A percentile compares a stretch with the other conserved stretches of the same genome.
Conservation (phyloP, 805 yeast species). For the Candida silvatica region DNA sequence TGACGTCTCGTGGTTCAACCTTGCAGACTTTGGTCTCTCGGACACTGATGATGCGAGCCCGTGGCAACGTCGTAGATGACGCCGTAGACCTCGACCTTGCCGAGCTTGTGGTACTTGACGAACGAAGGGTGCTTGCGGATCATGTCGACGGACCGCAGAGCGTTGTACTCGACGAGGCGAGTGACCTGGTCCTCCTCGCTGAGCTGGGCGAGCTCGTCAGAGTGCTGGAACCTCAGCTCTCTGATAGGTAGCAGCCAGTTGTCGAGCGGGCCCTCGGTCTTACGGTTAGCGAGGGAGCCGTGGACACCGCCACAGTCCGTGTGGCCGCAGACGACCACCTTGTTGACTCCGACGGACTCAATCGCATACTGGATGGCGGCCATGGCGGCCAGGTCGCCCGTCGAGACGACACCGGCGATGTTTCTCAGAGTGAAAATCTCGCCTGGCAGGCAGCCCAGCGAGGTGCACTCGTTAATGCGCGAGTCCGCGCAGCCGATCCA, state of each 20-base stretch:
- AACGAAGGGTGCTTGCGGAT: conserved; percentile 62
- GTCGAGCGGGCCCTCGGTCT: conserved; percentile 61
- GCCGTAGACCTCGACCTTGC: conserved; percentile 73
- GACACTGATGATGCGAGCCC: conserved; percentile 40
- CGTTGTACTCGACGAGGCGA: conserved; percentile 67
- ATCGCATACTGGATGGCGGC: conserved; percentile 85
- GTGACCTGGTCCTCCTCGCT: conserved; percentile 46
- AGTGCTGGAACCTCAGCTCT: conserved; percentile 57
- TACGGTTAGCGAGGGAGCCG: conserved; percentile 62
- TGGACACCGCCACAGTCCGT: conserved; percentile 92
- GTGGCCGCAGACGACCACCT: conserved; percentile 86
- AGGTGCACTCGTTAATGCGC: conserved; percentile 72
- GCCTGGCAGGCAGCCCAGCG: conserved; percentile 76
- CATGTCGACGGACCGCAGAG: conserved; percentile 60
- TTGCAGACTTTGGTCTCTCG: conserved; percentile 1
- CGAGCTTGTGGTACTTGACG: conserved; percentile 49
- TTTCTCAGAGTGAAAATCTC: conserved; percentile 85
- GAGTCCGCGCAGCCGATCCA: conserved; percentile 96
- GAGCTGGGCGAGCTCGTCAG: conserved; percentile 38
- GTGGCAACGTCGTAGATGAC: conserved; percentile 75
- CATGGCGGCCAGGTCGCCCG: conserved; percentile 63
- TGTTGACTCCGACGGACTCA: conserved; percentile 71
- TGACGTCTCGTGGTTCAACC: background rate
- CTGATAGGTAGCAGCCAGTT: conserved; percentile 65
- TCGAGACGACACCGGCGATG: conserved; percentile 70